Base-by-base conservation (phyloP, 768 basidiomycete species). In the Termitomyces sp. region DNA sequence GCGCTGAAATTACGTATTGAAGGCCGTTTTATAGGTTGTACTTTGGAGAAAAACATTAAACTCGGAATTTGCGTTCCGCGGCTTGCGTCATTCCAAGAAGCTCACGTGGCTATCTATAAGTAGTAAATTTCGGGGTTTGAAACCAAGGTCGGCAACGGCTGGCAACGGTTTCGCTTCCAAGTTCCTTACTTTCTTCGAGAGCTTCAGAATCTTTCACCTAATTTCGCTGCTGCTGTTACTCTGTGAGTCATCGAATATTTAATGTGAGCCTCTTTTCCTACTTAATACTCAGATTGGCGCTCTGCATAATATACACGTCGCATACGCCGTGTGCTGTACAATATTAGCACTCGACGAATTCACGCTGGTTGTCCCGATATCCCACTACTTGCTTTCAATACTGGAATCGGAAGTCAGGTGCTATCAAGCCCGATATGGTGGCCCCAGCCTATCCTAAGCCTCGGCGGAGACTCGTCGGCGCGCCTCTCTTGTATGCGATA, bases 401-500 rank as follows among this genome's bases (percentile, higher is more conserved):
- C 5, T 22, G 22, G 40, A 18, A 22, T 43, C 27, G n/a, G 7
- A 20, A 16, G 8, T 22, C n/a, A n/a, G 32, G 47, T 16, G 47
- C 32, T 33, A 12, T 34, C 33, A 33, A 34, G 48, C 14, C 13
- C 8, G 14, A 30, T 10, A 68, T 69, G 67, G 59, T 66, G 53
- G 58, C 59, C 13, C 57, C 46, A 69, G 61, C 67, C 65, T 76
- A 62, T 63, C 67, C 59, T 47, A 75, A 39, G 59, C 67, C 71
- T 55, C 74, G 76, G 53, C 65, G 72, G 67, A 80, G 79, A 74
- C 82, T 89, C 27, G 87, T 90, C 22, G 88, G 88, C 54, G 83
- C 86, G 62, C 78, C 82, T 16, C 75, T 91, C 1, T 78, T 91
- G 48, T 89, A 89, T 66, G 80, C 83, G 12, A 83, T 89, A 57